Percentiles rank a stretch among this genome's conserved stretches.
Evolutionary conservation across 177 flowering plant genomes (phyloP).

Genomic region (Vitis hybrid): DNA sequence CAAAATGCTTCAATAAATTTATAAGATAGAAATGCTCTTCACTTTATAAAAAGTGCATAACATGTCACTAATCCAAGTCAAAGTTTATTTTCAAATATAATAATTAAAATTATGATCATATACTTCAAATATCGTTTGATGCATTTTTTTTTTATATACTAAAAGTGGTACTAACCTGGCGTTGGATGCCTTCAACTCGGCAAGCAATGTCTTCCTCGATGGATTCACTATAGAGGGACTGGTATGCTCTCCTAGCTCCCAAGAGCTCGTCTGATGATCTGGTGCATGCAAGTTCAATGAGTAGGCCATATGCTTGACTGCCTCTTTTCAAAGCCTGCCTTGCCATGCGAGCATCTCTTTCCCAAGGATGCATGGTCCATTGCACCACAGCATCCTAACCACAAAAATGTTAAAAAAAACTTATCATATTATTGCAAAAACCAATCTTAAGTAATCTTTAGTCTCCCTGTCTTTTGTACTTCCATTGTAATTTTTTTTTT

Average conservation of each 20-base stretch:
- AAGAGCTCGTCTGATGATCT: conserved; percentile 71
- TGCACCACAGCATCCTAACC: conserved; percentile 64
- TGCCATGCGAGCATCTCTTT: conserved; percentile 71
- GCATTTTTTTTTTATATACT: too few species aligned
- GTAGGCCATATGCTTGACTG: conserved; percentile 28
- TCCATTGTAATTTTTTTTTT: too few species aligned
- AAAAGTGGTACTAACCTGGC: conserved; percentile 39
- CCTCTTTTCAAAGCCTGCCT: conserved; percentile 52
- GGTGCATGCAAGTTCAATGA: conserved; percentile 74
- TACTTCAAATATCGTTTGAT: too few species aligned
- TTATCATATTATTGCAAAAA: too few species aligned
- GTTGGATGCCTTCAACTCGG: conserved; percentile 29
- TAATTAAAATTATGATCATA: too few species aligned
- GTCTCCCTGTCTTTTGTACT: too few species aligned
- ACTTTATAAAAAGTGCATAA: too few species aligned
- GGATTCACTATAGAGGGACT: conserved; percentile 71
- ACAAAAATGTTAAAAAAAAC: not conserved
- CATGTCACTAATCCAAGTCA: too few species aligned
- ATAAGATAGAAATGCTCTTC: too few species aligned
- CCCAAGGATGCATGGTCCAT: conserved; percentile 88
- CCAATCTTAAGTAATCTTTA: not conserved
- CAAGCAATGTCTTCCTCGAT: conserved; percentile 59
- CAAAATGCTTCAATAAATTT: too few species aligned
- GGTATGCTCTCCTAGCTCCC: conserved; percentile 83
- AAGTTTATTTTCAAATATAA: too few species aligned